Conservation (phyloP, 2,329 filamentous ascomycete species). For the Trichophyton schoenleinii region DNA sequence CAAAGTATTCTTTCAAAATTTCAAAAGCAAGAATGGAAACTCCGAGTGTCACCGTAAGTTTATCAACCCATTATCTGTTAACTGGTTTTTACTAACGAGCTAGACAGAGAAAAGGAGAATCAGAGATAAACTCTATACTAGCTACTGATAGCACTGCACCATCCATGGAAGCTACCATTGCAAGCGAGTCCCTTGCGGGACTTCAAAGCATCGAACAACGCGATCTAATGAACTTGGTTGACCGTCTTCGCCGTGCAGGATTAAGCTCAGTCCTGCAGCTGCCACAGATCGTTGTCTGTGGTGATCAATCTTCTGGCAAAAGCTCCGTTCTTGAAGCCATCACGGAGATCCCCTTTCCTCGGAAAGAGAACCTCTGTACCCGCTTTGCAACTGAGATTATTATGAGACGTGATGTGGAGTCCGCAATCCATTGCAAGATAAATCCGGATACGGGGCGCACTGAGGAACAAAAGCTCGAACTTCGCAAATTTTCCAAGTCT, state of each 20-base stretch:
- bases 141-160: not conserved
- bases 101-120: not conserved
- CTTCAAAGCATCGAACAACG: constrained; percentile 29
- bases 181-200: not conserved
- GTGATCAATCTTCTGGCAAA: constrained; percentile 23
- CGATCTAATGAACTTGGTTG: constrained; percentile 41
- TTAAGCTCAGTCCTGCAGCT: constrained; percentile 35
- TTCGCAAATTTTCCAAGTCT: constrained; percentile 12
- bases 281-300: constrained; percentile 22
- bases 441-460: constrained; percentile 12
- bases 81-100: too few species aligned
- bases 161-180: not conserved
- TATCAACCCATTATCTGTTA: too few species aligned
- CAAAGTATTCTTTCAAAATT: too few species aligned
- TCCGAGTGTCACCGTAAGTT: too few species aligned
- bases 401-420: constrained; percentile 11
- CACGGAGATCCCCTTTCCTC: constrained; percentile 19
- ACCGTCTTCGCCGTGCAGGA: constrained; percentile 40
- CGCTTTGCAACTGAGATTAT: constrained; percentile 23
- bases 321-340: constrained; percentile 22
- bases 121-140: not conserved
- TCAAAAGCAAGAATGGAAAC: too few species aligned
- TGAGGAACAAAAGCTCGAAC: constrained; percentile 9
- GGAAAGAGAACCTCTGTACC: constrained; percentile 21
- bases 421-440: constrained; percentile 13